Percentiles rank a stretch among this genome's conserved stretches.
phyloP scores from a whole-genome alignment of 495 filamentous ascomycete genomes.

The Parmelia sp. region DNA sequence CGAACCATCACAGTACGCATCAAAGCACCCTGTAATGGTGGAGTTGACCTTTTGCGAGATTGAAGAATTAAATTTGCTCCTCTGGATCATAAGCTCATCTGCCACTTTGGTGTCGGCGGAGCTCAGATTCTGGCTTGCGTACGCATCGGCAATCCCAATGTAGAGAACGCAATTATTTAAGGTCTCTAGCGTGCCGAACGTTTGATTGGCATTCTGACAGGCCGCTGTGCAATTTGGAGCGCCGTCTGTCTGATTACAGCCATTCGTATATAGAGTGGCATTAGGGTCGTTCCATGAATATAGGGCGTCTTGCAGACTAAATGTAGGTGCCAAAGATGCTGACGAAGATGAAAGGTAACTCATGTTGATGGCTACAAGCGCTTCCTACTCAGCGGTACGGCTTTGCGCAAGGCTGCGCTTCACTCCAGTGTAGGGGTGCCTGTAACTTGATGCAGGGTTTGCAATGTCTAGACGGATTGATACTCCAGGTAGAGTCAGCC shows the following conservation, averaged over 20 bases:
- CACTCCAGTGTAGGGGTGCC: neutral
- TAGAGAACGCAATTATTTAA: slow-evolving; percentile 7
- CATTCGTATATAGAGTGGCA: neutral
- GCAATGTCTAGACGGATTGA: too few relatives aligned
- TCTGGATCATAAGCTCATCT: neutral
- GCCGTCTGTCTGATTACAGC: neutral
- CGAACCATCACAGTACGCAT: neutral
- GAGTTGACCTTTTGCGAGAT: neutral
- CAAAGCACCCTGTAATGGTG: neutral
- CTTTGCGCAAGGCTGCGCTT: neutral
- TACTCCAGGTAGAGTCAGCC: too few relatives aligned
- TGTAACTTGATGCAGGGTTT: too few relatives aligned
- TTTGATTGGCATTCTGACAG: neutral
- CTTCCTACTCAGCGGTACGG: neutral
- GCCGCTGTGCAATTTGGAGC: slow-evolving; percentile 2
- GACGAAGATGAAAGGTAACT: neutral
- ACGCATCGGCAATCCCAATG: neutral
- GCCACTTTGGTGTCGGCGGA: neutral
- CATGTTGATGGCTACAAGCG: neutral
- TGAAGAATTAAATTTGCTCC: neutral
- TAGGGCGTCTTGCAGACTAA: slow-evolving; percentile 1
- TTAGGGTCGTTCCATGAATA: neutral
- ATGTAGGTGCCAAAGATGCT: neutral
- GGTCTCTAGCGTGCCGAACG: neutral
- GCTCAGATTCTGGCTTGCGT: neutral